These are phyloP conservation scores for Hordeum marinum DNA, from an alignment of 176 grass and related monocot species.

Conservation along the genomic window DNA sequence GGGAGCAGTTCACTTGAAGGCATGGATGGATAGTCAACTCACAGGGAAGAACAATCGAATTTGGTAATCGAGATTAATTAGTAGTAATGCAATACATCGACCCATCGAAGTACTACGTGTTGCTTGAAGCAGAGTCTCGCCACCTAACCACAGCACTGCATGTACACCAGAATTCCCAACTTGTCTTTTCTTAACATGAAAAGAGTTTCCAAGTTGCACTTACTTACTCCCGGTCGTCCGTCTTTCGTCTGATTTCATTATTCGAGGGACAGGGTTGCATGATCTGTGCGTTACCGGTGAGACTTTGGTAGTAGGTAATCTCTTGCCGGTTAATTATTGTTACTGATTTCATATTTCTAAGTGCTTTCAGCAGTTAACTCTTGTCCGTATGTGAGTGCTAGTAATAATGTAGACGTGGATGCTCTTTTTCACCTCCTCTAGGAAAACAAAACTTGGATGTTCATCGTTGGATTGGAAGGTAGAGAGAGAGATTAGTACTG, in stretches of 20 bases:
- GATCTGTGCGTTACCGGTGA: neutral
- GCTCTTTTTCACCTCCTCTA: neutral
- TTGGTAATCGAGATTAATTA: neutral
- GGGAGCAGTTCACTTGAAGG: conserved; percentile 21
- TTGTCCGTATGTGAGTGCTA: neutral
- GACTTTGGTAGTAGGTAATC: neutral
- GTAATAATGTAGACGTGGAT: neutral
- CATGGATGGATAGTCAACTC: conserved; percentile 12
- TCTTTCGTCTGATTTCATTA: neutral
- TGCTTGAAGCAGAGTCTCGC: neutral
- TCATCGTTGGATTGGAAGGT: neutral
- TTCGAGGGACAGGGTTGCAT: conserved; percentile 14
- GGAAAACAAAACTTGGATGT: neutral
- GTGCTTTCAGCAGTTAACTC: neutral
- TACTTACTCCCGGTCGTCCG: neutral
- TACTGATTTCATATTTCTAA: neutral
- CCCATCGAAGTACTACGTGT: neutral
- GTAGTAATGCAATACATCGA: neutral
- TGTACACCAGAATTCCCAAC: neutral
- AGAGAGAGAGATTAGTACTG: neutral
- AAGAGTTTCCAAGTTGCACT: neutral
- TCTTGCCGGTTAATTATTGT: neutral
- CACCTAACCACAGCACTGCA: conserved; percentile 5
- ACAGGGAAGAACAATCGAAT: neutral
- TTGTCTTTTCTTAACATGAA: neutral